These are phyloP conservation scores for Phaeoacremonium minimum DNA, from an alignment of 2,329 filamentous ascomycete genomes.

Conservation along the genomic window DNA sequence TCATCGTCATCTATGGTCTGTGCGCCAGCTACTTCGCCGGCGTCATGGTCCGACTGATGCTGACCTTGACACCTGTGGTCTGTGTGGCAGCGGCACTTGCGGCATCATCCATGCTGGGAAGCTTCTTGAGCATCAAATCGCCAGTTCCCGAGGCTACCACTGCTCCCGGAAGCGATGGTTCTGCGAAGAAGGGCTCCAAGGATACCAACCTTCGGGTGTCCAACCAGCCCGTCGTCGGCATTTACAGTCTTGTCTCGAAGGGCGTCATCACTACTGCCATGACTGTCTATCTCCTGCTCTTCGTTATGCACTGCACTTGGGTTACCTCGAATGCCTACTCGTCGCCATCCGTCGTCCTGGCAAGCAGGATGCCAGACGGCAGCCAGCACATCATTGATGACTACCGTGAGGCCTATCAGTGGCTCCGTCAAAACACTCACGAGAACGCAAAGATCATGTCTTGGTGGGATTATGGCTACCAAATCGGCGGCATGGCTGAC, in stretches of 20 bases:
- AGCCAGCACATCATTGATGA: conserved; percentile 99
- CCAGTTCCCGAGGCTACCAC: conserved; percentile 49
- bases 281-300: conserved; percentile 79
- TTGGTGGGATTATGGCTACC: conserved; percentile 99
- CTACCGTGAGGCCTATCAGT: conserved; percentile 98
- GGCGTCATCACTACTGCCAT: conserved; percentile 67
- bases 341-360: conserved; percentile 92
- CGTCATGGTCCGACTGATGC: conserved; percentile 99
- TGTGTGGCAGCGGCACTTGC: conserved; percentile 91
- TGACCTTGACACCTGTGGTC: conserved; percentile 92
- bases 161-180: conserved; percentile 40
- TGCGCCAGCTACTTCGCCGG: conserved; percentile 97
- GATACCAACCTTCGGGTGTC: conserved; percentile 62
- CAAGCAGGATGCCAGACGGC: conserved; percentile 87
- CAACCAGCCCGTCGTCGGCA: conserved; percentile 70
- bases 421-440: conserved; percentile 95
- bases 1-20: conserved; percentile 94
- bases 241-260: conserved; percentile 80
- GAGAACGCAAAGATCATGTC: conserved; percentile 98
- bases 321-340: conserved; percentile 99
- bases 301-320: conserved; percentile 98
- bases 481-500: conserved; percentile 99
- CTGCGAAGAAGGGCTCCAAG: conserved; percentile 51
- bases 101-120: conserved; percentile 82
- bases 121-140: conserved; percentile 66